Percentiles rank a stretch among this genome's conserved stretches.
These are phyloP conservation scores for Aegle marmelos DNA, from an alignment of 345 rosid genomes.

Conservation along the genomic window DNA sequence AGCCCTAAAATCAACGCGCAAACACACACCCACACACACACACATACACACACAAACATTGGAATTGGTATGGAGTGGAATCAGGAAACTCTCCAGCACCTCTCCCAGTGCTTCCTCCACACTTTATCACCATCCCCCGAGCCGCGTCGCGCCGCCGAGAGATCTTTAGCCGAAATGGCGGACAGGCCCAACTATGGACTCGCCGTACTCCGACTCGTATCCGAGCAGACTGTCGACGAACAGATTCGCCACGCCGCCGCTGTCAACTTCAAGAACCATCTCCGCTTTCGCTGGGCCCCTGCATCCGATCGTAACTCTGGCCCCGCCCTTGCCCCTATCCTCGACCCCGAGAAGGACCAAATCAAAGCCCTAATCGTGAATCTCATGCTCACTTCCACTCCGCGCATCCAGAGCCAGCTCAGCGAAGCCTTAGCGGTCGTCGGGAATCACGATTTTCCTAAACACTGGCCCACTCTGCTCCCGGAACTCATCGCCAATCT, in stretches of 20 bases:
- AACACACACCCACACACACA: too few species aligned
- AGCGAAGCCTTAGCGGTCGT: slow-evolving; percentile 88
- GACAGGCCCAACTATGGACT: slow-evolving; percentile 71
- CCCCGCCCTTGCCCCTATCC: slow-evolving; percentile 39
- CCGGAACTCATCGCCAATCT: slow-evolving; percentile 79
- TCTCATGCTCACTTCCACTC: slow-evolving; percentile 76
- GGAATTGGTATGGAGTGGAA: slow-evolving; percentile 54
- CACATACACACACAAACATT: too few species aligned
- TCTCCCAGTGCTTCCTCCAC: slow-evolving; percentile 79
- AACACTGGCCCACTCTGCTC: slow-evolving; percentile 72
- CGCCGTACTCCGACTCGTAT: slow-evolving; percentile 77
- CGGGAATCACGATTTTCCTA: slow-evolving; percentile 91
- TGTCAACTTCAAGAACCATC: slow-evolving; percentile 91
- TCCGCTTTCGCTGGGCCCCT: slow-evolving; percentile 78
- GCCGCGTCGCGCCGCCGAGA: slow-evolving; percentile 88
- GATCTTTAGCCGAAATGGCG: slow-evolving; percentile 51
- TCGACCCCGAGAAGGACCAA: slow-evolving; percentile 70
- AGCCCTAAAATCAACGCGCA: slow-evolving; percentile 5
- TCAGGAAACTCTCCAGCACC: slow-evolving; percentile 58
- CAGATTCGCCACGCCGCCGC: slow-evolving; percentile 94
- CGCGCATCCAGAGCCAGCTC: slow-evolving; percentile 89
- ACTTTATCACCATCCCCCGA: slow-evolving; percentile 74
- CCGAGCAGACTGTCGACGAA: slow-evolving; percentile 72
- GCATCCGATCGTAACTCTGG: slow-evolving; percentile 31
- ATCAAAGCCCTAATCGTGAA: slow-evolving; percentile 78